Base-by-base conservation (phyloP, 768 basidiomycete species). In the Tulasnella sp. region DNA sequence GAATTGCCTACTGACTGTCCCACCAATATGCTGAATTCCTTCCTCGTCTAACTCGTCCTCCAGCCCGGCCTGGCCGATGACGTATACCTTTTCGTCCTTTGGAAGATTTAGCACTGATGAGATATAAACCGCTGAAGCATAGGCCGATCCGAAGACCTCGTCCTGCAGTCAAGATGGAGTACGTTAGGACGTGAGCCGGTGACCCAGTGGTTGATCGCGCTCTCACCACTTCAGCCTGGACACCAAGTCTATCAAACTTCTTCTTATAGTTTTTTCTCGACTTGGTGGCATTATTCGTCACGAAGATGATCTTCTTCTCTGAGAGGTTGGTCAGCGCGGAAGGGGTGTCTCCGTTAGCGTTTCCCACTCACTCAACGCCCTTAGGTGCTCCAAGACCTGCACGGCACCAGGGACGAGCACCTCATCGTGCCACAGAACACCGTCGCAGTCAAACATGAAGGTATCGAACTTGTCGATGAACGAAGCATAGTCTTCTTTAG, bases 201-300 rank as follows among this genome's bases (percentile, higher is more conserved):
- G 52, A 71, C 67, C 32, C 34, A 36, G 22, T 47, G 67, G 66
- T 65, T 42, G n/a, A n/a, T n/a, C n/a, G n/a, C n/a, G n/a, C n/a
- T n/a, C 91, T 80, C 80, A 97, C 96, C 77, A 91, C 89, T 78
- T 89, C 84, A 39, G 89, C 93, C 78, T 94, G 84, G 40, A 98
- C 84, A 44, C 92, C 94, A 68, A 98, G 86, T 77, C 88, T 84
- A 80, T 98, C 94, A 78, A 99, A 97, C 80, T 95, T 96, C 62
- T 81, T 81, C 83, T 93, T 95, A 86, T 95, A 95, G 79, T 82
- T 89, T 78, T 81, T 87, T 75, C 97, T 83, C 5, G 94, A 96
- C 81, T 98, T 96, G 71, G 90, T 92, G 62, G 96, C 95, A 79
- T 98, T 99, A 82, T 99, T 99, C 19, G 95, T 98, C 67, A 97